Base-by-base conservation (phyloP, 805 yeast genomes). In the Pichia paraexigua region DNA sequence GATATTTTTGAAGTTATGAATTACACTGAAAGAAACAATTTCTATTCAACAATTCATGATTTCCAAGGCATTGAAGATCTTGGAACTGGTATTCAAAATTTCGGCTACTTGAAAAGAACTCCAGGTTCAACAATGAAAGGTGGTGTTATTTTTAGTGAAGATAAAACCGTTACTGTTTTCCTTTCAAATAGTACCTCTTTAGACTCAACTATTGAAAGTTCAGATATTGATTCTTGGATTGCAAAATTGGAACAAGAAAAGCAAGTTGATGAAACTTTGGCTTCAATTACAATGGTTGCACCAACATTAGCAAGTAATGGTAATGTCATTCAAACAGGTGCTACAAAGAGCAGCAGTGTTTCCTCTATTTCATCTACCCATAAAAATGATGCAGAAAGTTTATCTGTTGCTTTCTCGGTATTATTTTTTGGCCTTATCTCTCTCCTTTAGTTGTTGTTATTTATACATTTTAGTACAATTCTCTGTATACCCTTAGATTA, bases 1-100 rank as follows among this genome's bases (percentile, higher is more conserved):
- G 92, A 85, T 67, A 77, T 83, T 58, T 85, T 85, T 63, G 92
- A 85, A 69, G 82, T 80, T 41, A 76, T 82, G 80, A 85, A 85
- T 67, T 67, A 70, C 51, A 79, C 88, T 17, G 78, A 79, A 56
- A 64, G 77, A 25, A 66, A 65, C 47, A 74, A 81, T 52, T 72
- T 85, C 58, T 82, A 72, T 67, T 73, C 89, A 20, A 83, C 91
- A 9, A 69, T 85, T 64, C 94, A 85, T 64, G 87, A 83, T 61
- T 85, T 76, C 73, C 94, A 85, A 66, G 88, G 87, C 41, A 78
- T 83, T 44, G 84, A 70, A 50, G 76, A 78, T 60, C 75, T 85
- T 57, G 77, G 77, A 42, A 67, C 74, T 15, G 94, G 94, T 55
- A 63, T 85, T 47, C 78, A 73, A 53, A 73, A 76, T 32, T 63